Base-by-base conservation (phyloP, 179 eudicot species). In the Spinacia oleracea region DNA sequence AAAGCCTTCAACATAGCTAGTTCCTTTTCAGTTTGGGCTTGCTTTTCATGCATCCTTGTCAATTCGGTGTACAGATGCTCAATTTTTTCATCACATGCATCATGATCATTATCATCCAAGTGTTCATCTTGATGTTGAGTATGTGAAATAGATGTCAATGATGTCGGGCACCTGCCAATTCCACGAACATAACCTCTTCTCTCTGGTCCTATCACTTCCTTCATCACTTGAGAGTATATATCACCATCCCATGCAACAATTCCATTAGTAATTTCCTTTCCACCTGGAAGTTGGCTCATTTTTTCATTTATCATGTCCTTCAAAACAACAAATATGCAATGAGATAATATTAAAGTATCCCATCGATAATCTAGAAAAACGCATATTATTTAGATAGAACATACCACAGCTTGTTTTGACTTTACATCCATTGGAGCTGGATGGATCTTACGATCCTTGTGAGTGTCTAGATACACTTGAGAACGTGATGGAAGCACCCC, bases 271-370 rank as follows among this genome's bases (percentile, higher is more conserved):
- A 45, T 46, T 32, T 76, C 78, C 40, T 43, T 64, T 21, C 50
- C 51, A 65, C 46, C 18, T 32, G 60, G 71, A 45, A 76, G 67
- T 9, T 29, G 20, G 27, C 59, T 76, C 27, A 63, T 10, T 12
- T 76, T 76, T 14, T 29, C 46, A 14, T 46, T 76, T 14, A 64
- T 76, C 71, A 76, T 45, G 5, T 76, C 78, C 71, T 76, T n/a
- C n/a, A n/a, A n/a, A n/a, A n/a, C n/a, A n/a, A 11, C 7, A 70
- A 8, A 43, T 43, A 11, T 43, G 7, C 10, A 43, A 43, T 43
- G 1, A 1, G 46, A 6, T 8, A 43, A 43, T 1, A 43, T 43
- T n/a, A 42, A 6, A 6, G 9, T 9, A 42, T 42, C 6, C 7
- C 7, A 43, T 8, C 7, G 46, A 6, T 43, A 6, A 43, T 0